Evolutionary conservation across 2,329 filamentous ascomycete genomes (phyloP), one percentile per base, ranked within the genome.

Genomic region (Pyrenophora tritici-repentis): DNA sequence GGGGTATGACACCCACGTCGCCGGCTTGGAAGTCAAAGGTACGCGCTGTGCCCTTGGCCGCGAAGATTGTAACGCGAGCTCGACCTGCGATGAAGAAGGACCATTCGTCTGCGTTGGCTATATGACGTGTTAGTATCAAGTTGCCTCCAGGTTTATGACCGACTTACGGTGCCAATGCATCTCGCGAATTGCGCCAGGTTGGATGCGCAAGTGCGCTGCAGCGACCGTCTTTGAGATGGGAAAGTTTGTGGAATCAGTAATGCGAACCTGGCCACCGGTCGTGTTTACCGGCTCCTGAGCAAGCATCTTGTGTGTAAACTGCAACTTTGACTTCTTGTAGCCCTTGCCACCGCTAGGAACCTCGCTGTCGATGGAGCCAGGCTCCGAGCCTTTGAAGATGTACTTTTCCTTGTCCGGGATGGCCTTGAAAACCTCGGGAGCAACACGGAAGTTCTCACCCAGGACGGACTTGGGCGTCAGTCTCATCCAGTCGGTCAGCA

Each of bases 1-100:
- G 80, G 0, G 89, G 89, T 5, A 92, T 87, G 56, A 91, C 88
- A 12, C 86, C 89, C 0, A 91, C 87, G 62, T 92, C 89, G 2
- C 89, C 89, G 1, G 87, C 81, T 5, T 81, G 75, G 71, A 89
- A 92, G 75, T 92, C 85, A 65, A 92, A 92, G 0, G 89, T 92
- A 18, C 87, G 80, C 0, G 88, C 87, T 17, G 78, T 83, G 22
- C 85, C 83, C 60, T 88, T 83, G 2, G 87, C 81, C 0, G 83
- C 86, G 66, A 91, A 92, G 58, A 92, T 82, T 12, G 88, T 91
- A 12, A 91, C 83, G 26, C 89, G 82, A 0, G 87, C 89, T 34
- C 84, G 83, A 0, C 89, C 89, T 20, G 76, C 75, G 68, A 92
- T 83, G 77, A 92, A 91, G 73, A 89, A 92, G 6, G 85, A 88